Percentiles rank a stretch among this genome's conserved stretches.
phyloP scores from a whole-genome alignment of 2,329 filamentous ascomycete species.

The Fusarium guadeloupense region DNA sequence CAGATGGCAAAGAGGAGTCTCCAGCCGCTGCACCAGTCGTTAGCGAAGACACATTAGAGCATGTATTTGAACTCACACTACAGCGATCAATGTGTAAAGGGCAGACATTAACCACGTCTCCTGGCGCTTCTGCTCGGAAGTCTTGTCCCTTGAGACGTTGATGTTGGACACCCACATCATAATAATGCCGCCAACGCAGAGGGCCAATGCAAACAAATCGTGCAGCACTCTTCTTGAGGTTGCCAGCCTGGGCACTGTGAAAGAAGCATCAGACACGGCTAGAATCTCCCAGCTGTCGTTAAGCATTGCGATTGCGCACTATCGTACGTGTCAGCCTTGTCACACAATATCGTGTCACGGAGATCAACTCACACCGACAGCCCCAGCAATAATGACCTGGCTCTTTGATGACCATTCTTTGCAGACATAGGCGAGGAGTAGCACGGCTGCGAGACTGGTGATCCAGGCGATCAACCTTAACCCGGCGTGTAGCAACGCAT shows the following conservation, averaged over 20 bases:
- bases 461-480: slow-evolving; percentile 47
- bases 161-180: slow-evolving; percentile 47
- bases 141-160: slow-evolving; percentile 21
- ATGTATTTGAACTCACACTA: slow-evolving; percentile 39
- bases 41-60: background rate
- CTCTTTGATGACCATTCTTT: slow-evolving; percentile 46
- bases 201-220: slow-evolving; percentile 47
- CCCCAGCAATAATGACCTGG: slow-evolving; percentile 44
- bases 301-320: slow-evolving; percentile 48
- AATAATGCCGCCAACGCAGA: slow-evolving; percentile 49
- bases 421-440: slow-evolving; percentile 46
- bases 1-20: slow-evolving; percentile 44
- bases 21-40: slow-evolving; percentile 34
- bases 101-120: slow-evolving; percentile 33
- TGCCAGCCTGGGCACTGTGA: slow-evolving; percentile 41
- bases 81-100: slow-evolving; percentile 35
- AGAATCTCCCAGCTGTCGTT: slow-evolving; percentile 52
- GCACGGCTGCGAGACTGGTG: slow-evolving; percentile 45
- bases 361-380: slow-evolving; percentile 45
- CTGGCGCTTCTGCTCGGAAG: slow-evolving; percentile 20
- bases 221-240: slow-evolving; percentile 45
- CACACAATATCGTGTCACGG: background rate
- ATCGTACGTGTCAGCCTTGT: slow-evolving; percentile 10
- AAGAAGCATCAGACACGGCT: slow-evolving; percentile 41
- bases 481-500: slow-evolving; percentile 37